Conservation (phyloP, 352 stramenopile genomes). For the Aphanomyces cochlioides region DNA sequence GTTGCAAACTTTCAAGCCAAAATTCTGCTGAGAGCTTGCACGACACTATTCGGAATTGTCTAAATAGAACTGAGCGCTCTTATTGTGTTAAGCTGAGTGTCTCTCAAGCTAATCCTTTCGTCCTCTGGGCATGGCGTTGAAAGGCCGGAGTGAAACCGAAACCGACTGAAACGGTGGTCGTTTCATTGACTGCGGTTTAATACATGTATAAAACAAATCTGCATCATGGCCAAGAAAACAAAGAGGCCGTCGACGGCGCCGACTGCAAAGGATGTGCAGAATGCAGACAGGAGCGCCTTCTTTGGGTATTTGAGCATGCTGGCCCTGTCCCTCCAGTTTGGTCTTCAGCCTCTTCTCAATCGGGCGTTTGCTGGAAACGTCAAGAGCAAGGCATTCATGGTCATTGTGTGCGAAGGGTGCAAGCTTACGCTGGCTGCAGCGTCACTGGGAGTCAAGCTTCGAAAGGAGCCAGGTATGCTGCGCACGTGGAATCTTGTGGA, state of each 20-base stretch:
- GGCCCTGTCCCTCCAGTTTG: constrained; percentile 76
- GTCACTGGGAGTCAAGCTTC: constrained; percentile 44
- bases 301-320: constrained; percentile 40
- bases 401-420: constrained; percentile 68
- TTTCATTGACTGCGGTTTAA: neutral
- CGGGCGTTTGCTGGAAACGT: constrained; percentile 63
- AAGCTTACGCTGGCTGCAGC: constrained; percentile 63
- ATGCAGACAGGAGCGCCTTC: neutral
- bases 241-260: neutral
- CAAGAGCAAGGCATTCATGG: constrained; percentile 57
- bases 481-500: constrained; percentile 50
- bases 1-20: no score
- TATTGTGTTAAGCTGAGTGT: no score
- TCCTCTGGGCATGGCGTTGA: no score
- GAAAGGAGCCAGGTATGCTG: neutral
- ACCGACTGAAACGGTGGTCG: neutral
- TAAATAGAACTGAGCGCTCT: no score
- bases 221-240: neutral
- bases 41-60: no score
- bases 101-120: no score
- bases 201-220: neutral
- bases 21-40: no score
- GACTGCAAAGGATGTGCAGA: neutral
- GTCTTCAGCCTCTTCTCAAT: constrained; percentile 77
- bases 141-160: no score